phyloP scores from a whole-genome alignment of 345 rosid species.

The Eucalyptus rudis region DNA sequence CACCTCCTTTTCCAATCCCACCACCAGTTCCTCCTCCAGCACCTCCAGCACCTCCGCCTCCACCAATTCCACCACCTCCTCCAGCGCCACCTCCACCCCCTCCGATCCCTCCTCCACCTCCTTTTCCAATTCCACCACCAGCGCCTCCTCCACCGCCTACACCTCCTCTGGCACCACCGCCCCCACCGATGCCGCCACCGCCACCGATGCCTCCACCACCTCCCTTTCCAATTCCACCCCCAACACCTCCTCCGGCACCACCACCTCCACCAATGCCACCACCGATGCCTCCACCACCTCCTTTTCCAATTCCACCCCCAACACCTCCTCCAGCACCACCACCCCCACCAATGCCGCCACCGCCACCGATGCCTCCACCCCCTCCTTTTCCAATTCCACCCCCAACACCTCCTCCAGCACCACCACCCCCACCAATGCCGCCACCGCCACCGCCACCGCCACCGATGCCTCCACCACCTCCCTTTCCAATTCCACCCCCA shows the following conservation, averaged over 20 bases:
- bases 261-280: neutral
- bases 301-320: neutral
- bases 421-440: neutral
- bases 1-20: neutral
- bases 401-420: neutral
- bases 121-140: neutral
- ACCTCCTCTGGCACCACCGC: neutral
- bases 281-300: neutral
- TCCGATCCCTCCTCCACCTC: neutral
- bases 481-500: neutral
- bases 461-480: neutral
- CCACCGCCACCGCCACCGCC: neutral
- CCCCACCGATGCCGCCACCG: neutral
- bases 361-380: neutral
- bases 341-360: neutral
- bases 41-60: neutral
- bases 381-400: neutral
- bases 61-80: neutral
- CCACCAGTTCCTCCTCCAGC: neutral
- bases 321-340: neutral
- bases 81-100: neutral
- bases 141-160: neutral
- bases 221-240: neutral
- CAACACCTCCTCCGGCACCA: neutral
- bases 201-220: neutral